These are phyloP conservation scores for Colletotrichum aenigma DNA, from an alignment of 2,329 filamentous ascomycete genomes.

Conservation along the genomic window DNA sequence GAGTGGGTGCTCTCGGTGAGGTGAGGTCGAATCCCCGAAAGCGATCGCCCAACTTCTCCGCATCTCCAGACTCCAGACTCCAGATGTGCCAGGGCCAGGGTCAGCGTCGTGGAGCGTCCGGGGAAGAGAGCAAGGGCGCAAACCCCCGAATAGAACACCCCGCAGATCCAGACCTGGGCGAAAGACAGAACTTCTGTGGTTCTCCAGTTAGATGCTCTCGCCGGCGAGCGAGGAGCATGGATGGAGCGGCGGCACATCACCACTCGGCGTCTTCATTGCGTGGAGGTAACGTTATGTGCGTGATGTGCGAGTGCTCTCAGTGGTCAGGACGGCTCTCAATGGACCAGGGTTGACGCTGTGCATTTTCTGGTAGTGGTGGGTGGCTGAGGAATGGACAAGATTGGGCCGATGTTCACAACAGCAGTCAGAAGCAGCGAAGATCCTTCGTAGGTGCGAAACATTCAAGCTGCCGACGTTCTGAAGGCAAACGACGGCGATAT, in stretches of 20 bases:
- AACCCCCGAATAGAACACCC: not conserved
- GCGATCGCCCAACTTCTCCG: not conserved
- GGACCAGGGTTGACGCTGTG: not conserved
- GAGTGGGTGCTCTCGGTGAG: not conserved
- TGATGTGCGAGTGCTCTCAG: not conserved
- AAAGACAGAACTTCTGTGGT: not conserved
- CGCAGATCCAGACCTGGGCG: constrained; percentile 4
- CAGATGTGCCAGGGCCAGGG: not conserved
- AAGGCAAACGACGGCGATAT: not conserved
- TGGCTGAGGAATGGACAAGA: not conserved
- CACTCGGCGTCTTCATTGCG: not conserved
- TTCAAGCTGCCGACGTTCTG: not conserved
- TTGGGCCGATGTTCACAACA: constrained; percentile 1
- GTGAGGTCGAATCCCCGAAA: constrained; percentile 2
- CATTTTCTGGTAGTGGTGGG: not conserved
- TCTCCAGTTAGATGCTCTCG: not conserved
- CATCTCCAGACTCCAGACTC: not conserved
- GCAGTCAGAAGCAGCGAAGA: not conserved
- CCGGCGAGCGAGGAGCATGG: not conserved
- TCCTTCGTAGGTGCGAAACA: constrained; percentile 2
- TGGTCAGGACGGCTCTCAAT: not conserved
- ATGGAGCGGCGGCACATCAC: not conserved
- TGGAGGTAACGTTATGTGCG: constrained; percentile 9
- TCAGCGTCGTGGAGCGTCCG: not conserved
- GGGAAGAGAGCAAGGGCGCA: not conserved